phyloP scores from a whole-genome alignment of 2,329 filamentous ascomycete genomes.

The Onygenales sp. region DNA sequence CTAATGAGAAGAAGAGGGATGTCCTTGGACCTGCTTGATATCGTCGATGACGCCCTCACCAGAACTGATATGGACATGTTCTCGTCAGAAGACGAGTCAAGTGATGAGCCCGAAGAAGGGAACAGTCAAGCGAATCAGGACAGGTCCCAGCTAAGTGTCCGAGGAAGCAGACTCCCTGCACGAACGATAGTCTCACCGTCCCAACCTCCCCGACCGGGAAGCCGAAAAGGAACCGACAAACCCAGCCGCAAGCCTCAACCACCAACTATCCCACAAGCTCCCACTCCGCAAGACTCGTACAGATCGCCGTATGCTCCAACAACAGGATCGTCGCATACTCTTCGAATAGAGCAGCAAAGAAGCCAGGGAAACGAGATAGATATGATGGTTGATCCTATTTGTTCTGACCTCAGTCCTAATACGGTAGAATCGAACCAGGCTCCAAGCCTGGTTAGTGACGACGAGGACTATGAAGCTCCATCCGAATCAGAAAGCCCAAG shows the following conservation, averaged over 20 bases:
- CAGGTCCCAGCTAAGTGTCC: constrained; percentile 13
- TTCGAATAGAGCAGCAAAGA: constrained; percentile 4
- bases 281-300: constrained; percentile 16
- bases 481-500: constrained; percentile 55
- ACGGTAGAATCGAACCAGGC: constrained; percentile 65
- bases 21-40: constrained; percentile 48
- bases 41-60: constrained; percentile 47
- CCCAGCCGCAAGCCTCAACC: constrained; percentile 28
- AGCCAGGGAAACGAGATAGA: constrained; percentile 39
- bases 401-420: constrained; percentile 56
- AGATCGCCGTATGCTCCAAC: constrained; percentile 27
- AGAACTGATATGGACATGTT: constrained; percentile 30
- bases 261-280: constrained; percentile 31
- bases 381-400: constrained; percentile 17
- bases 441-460: constrained; percentile 70
- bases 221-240: constrained; percentile 47
- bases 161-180: constrained; percentile 42
- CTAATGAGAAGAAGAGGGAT: constrained; percentile 55
- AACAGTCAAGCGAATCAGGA: constrained; percentile 12
- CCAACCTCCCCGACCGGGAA: constrained; percentile 41
- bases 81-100: constrained; percentile 31
- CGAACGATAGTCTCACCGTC: constrained; percentile 47
- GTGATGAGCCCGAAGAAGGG: constrained; percentile 22
- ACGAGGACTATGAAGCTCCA: constrained; percentile 61
- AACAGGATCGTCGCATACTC: constrained; percentile 29